Evolutionary conservation across 2,329 filamentous ascomycete species (phyloP), one percentile per base, ranked within the genome.

Genomic region (Cercospora sojina): DNA sequence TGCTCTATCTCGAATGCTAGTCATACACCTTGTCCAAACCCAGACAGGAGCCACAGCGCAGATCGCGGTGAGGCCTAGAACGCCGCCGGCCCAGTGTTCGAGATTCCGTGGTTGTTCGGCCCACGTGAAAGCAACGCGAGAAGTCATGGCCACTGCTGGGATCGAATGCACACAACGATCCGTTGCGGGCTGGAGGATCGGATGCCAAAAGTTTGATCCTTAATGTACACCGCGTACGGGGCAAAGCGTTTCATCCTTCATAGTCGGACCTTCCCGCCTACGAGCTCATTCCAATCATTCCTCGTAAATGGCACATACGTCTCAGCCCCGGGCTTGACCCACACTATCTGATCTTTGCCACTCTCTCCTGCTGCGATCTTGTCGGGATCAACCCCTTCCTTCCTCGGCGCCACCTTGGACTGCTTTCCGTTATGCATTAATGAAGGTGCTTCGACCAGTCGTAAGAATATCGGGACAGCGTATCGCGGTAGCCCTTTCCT

Each of bases 371-470:
- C 81, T 13, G 74, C 79, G 18, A 83, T 76, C 65, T 81, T 81
- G 5, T 75, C 75, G 3, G 86, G 84, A 75, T 91, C 85, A 13
- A 91, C 84, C 0, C 89, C 90, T 69, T 91, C 88, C 55, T 86
- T 85, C 72, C 89, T 83, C 55, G 92, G 79, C 0, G 88, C 88
- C 1, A 88, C 85, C 76, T 93, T 93, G 75, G 92, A 91, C 78
- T 92, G 90, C 79, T 93, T 93, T 76, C 92, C 90, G 72, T 92
- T 93, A 74, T 91, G 88, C 72, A 87, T 90, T 5, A 88, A 85
- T 27, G 83, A 86, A 38, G 71, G 74, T 38, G 80, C 80, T 49
- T 83, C 79, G 23, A 90, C 83, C 18, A 91, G 77, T 0, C 90
- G 82, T 49, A 93, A 73, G 79, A 93, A 93, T 1, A 92, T 79